These are phyloP conservation scores for Metschnikowia drakensbergensis DNA, from an alignment of 805 yeast species.

Conservation along the genomic window DNA sequence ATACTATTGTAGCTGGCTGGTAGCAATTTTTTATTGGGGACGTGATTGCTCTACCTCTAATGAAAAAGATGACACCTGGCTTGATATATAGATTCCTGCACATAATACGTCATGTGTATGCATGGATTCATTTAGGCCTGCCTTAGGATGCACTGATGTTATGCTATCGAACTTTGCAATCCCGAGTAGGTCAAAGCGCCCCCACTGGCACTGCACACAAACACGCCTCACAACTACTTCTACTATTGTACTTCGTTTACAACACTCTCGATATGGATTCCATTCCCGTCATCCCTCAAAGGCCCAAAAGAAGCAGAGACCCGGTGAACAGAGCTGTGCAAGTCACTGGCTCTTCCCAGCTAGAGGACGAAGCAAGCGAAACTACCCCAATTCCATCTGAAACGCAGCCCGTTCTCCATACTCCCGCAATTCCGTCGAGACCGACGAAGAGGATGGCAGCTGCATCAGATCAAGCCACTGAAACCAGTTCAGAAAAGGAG, in stretches of 20 bases:
- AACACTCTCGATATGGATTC: background rate
- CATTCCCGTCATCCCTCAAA: constrained; percentile 1
- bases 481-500: background rate
- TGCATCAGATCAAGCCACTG: background rate
- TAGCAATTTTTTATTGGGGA: too few species aligned
- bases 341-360: too few species aligned
- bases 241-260: background rate
- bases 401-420: background rate
- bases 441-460: background rate
- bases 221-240: background rate
- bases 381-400: background rate
- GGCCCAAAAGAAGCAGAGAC: constrained; percentile 1
- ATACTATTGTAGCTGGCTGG: too few species aligned
- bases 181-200: background rate
- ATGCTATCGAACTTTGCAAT: background rate
- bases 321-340: background rate
- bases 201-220: constrained; percentile 1
- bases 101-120: too few species aligned
- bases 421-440: constrained; percentile 2
- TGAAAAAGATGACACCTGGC: too few species aligned
- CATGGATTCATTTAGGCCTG: background rate
- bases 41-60: too few species aligned
- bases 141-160: background rate
- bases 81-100: too few species aligned
- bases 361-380: background rate